Percentiles rank a stretch among this genome's conserved stretches.
These are phyloP conservation scores for Caryopteris hybrid DNA, from an alignment of 305 asterid species.

Conservation along the genomic window DNA sequence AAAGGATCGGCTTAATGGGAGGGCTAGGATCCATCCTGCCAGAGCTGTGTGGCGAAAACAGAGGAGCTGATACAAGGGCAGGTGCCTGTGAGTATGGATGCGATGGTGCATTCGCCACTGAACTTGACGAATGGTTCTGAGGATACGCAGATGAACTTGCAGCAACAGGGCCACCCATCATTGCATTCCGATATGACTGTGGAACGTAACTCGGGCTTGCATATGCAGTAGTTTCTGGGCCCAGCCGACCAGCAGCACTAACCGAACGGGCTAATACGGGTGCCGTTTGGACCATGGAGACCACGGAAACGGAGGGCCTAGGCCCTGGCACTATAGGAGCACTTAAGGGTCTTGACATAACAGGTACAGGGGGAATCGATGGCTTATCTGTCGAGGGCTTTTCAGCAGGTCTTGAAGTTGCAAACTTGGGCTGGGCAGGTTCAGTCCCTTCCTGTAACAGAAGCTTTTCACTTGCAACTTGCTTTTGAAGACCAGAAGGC, in stretches of 20 bases:
- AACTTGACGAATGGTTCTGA: constrained; percentile 46
- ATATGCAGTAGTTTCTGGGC: constrained; percentile 49
- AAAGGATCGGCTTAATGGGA: constrained; percentile 33
- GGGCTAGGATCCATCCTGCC: constrained; percentile 49
- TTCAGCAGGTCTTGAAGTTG: constrained; percentile 34
- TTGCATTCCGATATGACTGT: constrained; percentile 88
- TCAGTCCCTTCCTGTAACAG: constrained; percentile 29
- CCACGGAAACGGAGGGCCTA: constrained; percentile 50
- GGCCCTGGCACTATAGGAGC: constrained; percentile 69
- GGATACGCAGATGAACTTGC: constrained; percentile 45
- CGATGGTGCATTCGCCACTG: constrained; percentile 38
- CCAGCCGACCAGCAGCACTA: constrained; percentile 77
- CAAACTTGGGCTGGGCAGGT: constrained; percentile 30
- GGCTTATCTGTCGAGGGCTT: constrained; percentile 42
- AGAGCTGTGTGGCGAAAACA: constrained; percentile 36
- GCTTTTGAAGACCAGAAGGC: constrained; percentile 27
- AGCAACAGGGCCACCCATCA: constrained; percentile 54
- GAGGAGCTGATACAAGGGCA: constrained; percentile 40
- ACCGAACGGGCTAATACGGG: constrained; percentile 65
- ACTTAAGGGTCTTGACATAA: constrained; percentile 81
- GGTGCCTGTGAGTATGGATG: constrained; percentile 49
- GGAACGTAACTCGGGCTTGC: constrained; percentile 55
- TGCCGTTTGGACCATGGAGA: constrained; percentile 50
- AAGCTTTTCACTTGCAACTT: constrained; percentile 32
- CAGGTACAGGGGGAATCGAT: constrained; percentile 29